These are phyloP conservation scores for Trametes gibbosa DNA, from an alignment of 768 basidiomycete genomes.

Conservation along the genomic window DNA sequence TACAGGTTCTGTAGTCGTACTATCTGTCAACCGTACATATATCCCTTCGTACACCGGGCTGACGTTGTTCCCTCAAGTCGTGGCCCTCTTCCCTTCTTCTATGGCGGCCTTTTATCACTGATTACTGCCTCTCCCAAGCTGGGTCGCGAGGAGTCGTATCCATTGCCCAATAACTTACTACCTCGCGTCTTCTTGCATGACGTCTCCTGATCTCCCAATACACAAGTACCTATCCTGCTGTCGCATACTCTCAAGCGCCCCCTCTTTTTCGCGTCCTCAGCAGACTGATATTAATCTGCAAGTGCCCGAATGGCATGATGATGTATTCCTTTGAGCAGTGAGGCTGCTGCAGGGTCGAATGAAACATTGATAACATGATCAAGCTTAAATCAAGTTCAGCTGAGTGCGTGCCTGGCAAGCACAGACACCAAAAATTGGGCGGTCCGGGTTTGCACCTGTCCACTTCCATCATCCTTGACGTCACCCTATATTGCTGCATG, in stretches of 20 bases:
- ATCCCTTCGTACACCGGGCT: constrained; percentile 17
- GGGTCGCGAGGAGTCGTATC: neutral
- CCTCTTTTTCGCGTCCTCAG: too few species aligned
- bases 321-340: too few species aligned
- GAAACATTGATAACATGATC: too few species aligned
- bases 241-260: neutral
- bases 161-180: constrained; percentile 1
- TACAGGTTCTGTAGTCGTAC: constrained; percentile 11
- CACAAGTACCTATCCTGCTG: constrained; percentile 1
- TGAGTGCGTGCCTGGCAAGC: too few species aligned
- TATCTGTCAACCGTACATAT: constrained; percentile 16
- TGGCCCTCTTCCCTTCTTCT: neutral
- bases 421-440: too few species aligned
- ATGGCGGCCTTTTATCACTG: neutral
- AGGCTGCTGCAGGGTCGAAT: too few species aligned
- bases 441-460: too few species aligned
- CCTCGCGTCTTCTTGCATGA: constrained; percentile 15
- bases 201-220: constrained; percentile 1
- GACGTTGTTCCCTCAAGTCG: neutral
- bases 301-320: too few species aligned
- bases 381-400: too few species aligned
- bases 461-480: too few species aligned
- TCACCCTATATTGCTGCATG: too few species aligned
- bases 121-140: neutral
- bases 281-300: too few species aligned